Percentiles rank a stretch among this genome's conserved stretches.
Evolutionary conservation across 352 stramenopile species (phyloP).

Genomic region (Phytophthora macrochlamydospora): DNA sequence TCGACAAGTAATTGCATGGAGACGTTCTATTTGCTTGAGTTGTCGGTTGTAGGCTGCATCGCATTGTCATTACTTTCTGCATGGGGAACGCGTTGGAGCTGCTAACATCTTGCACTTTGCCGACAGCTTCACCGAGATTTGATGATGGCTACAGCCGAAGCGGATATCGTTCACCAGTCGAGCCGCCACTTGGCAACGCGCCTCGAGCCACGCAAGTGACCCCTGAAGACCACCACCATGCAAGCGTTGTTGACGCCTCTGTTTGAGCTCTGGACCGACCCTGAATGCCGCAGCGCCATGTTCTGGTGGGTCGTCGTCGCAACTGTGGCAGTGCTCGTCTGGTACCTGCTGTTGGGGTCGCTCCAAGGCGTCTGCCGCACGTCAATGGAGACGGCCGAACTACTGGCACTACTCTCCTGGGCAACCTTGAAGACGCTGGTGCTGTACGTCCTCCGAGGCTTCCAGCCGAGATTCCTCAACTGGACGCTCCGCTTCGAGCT

Average conservation of each 20-base stretch:
- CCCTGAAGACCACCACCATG: not conserved
- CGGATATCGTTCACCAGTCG: not conserved
- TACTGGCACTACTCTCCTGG: slow-evolving; percentile 25
- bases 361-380: slow-evolving; percentile 32
- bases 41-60: no score
- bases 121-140: not conserved
- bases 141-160: not conserved
- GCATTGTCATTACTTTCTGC: no score
- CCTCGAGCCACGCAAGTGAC: not conserved
- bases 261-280: slow-evolving; percentile 17
- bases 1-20: not conserved
- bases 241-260: not conserved
- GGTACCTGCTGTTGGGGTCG: slow-evolving; percentile 17
- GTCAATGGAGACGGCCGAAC: slow-evolving; percentile 22
- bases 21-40: not conserved
- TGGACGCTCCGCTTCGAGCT: slow-evolving; percentile 58
- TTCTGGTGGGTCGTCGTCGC: slow-evolving; percentile 21
- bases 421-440: slow-evolving; percentile 12
- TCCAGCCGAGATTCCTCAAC: slow-evolving; percentile 39
- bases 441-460: slow-evolving; percentile 34
- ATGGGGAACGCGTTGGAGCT: no score
- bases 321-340: not conserved
- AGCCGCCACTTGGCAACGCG: not conserved
- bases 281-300: slow-evolving; percentile 4
- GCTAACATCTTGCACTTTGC: not conserved